Base-by-base conservation (phyloP, 2,329 filamentous ascomycete genomes). In the Podosphaera fusca region DNA sequence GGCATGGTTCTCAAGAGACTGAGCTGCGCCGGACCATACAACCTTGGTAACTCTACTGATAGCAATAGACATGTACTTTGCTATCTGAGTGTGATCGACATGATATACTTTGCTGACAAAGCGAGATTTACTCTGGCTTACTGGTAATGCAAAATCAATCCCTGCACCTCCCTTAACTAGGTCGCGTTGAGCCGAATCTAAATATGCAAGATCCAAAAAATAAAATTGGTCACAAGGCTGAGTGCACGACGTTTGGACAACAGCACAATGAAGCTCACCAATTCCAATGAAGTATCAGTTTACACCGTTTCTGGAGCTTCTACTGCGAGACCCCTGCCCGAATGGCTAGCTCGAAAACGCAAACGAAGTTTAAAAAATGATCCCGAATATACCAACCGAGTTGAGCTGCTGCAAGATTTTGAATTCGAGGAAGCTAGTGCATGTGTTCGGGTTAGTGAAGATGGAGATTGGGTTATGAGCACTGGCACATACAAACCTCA, bases 401-500 rank as follows among this genome's bases (percentile, higher is more conserved):
- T 98, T 64, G 92, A 98, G 70, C 75, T 98, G 58, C 77, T 98
- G 42, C 92, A 98, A 66, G 92, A 98, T 67, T 98, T 98, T 69
- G 89, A 94, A 67, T 96, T 98, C 65, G 89, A 95, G 65, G 89
- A 95, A 71, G 90, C 94, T 46, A 95, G 88, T 67, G 80, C 83
- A 63, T 95, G 90, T 67, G 80, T 98, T 61, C 80, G 87, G 55
- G 80, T 92, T 61, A 95, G 87, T 64, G 89, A 95, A 58, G 92
- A 98, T 78, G 90, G 90, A 54, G 84, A 96, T 67, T 98, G 92
- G 89, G 81, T 92, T 46, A 92, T 95, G 86, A 94, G 86, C 65
- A 94, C 89, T 56, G 88, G 87, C 73, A 82, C 79, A 56, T 83
- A 80, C 69, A 79, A 75, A 69, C 74, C 85, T 1, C 87, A 94